A percentile compares a stretch with the other conserved stretches of the same genome.
Conservation (phyloP, 2,329 filamentous ascomycete species). For the Cercospora janseana region DNA sequence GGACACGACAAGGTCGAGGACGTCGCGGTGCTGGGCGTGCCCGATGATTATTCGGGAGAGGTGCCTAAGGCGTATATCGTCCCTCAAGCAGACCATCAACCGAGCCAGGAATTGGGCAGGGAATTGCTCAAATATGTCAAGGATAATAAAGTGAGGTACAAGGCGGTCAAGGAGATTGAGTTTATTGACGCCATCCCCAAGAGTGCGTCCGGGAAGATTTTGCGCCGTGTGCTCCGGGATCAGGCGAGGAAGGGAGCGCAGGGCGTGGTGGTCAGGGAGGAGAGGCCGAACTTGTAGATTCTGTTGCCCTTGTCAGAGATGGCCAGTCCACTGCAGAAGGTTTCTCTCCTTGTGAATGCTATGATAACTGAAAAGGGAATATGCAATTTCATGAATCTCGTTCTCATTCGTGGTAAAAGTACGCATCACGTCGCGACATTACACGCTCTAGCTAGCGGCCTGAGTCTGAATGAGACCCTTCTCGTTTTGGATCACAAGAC, state of each 20-base stretch:
- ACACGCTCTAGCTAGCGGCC: no score
- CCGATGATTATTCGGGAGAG: slow-evolving; percentile 42
- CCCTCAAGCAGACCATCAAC: slow-evolving; percentile 32
- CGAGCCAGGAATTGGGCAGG: slow-evolving; percentile 36
- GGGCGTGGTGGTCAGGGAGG: slow-evolving; percentile 37
- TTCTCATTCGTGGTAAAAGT: no score
- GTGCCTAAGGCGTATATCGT: slow-evolving; percentile 38
- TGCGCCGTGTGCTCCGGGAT: slow-evolving; percentile 42
- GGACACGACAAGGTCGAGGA: slow-evolving; percentile 50
- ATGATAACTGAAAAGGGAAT: no score
- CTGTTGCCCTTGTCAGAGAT: background rate
- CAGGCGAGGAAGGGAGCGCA: slow-evolving; percentile 42
- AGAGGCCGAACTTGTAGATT: slow-evolving; percentile 36
- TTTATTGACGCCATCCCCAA: slow-evolving; percentile 38
- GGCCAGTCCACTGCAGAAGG: no score
- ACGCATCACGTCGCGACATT: no score
- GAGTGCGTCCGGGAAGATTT: slow-evolving; percentile 37
- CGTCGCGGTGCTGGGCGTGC: slow-evolving; percentile 51
- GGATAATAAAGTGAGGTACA: slow-evolving; percentile 47
- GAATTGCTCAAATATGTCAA: slow-evolving; percentile 45
- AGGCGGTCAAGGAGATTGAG: slow-evolving; percentile 49
- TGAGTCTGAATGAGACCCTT: slow-evolving; percentile 23
- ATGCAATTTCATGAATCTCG: no score
- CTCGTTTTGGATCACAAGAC: slow-evolving; percentile 65
- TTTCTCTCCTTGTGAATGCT: no score